These are phyloP conservation scores for Camellia granthamiana DNA, from an alignment of 148 eudicot genomes.

Conservation along the genomic window DNA sequence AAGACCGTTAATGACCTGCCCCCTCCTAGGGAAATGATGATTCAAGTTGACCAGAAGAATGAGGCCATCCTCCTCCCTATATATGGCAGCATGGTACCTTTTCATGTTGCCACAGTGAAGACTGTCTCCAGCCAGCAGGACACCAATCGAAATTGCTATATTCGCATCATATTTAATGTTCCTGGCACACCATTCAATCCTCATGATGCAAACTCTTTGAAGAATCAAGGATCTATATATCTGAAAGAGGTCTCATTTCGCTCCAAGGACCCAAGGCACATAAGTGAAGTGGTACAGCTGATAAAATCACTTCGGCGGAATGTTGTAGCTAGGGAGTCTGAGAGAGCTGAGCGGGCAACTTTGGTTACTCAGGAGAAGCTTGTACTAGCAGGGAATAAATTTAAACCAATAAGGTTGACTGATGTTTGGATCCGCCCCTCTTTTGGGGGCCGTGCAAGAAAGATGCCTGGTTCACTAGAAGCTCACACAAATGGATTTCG, in stretches of 20 bases:
- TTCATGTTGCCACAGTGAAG: constrained; percentile 84
- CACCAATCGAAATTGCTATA: constrained; percentile 71
- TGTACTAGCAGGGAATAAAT: constrained; percentile 55
- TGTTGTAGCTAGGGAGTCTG: constrained; percentile 82
- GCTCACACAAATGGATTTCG: constrained; percentile 82
- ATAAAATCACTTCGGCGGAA: constrained; percentile 75
- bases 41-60: constrained; percentile 81
- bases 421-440: constrained; percentile 83
- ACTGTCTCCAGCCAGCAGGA: constrained; percentile 91
- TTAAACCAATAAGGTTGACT: constrained; percentile 73
- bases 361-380: constrained; percentile 88
- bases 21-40: constrained; percentile 81
- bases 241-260: constrained; percentile 88
- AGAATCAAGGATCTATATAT: constrained; percentile 64
- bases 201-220: constrained; percentile 65
- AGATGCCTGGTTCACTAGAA: constrained; percentile 68
- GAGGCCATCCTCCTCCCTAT: constrained; percentile 84
- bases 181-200: constrained; percentile 78
- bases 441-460: constrained; percentile 85
- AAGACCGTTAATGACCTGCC: constrained; percentile 83
- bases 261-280: constrained; percentile 86
- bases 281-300: constrained; percentile 73
- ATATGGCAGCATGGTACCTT: constrained; percentile 85
- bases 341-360: constrained; percentile 94
- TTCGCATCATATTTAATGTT: constrained; percentile 75